A percentile compares a stretch with the other conserved stretches of the same genome.
Conservation (phyloP, 2,329 filamentous ascomycete species). For the Penicillium sp. region DNA sequence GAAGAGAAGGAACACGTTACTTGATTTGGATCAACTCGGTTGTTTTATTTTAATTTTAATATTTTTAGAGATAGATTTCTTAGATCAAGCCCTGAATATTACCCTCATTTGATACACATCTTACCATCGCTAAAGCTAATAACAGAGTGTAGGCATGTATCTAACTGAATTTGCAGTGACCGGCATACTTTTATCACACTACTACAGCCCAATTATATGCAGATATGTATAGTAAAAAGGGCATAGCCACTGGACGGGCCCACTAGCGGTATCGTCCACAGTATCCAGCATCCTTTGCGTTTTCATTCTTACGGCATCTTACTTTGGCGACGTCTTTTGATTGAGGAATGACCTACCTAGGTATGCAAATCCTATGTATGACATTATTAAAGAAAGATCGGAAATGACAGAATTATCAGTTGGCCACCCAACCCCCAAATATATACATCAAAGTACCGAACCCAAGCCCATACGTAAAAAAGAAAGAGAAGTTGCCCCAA, state of each 20-base stretch:
- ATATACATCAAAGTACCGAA: neutral
- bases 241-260: no score
- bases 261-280: neutral
- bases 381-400: neutral
- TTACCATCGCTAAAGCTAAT: neutral
- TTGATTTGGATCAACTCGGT: neutral
- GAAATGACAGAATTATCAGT: neutral
- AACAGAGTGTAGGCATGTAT: neutral
- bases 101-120: neutral
- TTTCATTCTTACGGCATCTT: neutral
- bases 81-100: neutral
- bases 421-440: neutral
- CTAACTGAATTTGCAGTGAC: neutral
- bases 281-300: neutral
- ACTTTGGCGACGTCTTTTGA: no score
- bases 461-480: neutral
- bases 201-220: neutral
- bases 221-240: neutral
- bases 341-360: neutral
- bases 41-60: neutral
- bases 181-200: neutral
- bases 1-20: slow-evolving; percentile 35
- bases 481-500: neutral
- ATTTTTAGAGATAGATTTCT: neutral
- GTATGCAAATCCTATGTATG: neutral